Percentiles rank a stretch among this genome's conserved stretches.
Evolutionary conservation across 2,329 filamentous ascomycete genomes (phyloP).

Genomic region (Teratosphaeria pseudoeucalypti): DNA sequence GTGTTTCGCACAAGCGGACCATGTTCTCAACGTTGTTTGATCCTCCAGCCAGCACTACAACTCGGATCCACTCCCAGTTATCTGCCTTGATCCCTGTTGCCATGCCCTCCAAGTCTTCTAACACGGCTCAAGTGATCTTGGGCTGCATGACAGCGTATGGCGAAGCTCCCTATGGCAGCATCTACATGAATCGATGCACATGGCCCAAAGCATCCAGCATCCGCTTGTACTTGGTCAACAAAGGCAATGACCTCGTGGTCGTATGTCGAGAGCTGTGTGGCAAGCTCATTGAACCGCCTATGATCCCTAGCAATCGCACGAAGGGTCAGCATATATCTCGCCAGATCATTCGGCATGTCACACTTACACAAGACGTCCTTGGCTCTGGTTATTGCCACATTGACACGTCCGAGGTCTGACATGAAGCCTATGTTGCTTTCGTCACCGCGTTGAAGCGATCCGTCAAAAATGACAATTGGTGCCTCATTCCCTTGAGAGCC

Average conservation of each 20-base stretch:
- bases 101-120: neutral
- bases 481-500: constrained; percentile 9
- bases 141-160: neutral
- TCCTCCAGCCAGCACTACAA: neutral
- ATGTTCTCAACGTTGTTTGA: too few species aligned
- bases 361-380: constrained; percentile 12
- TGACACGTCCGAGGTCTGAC: constrained; percentile 7
- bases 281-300: constrained; percentile 1
- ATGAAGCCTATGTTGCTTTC: constrained; percentile 9
- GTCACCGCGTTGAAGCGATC: constrained; percentile 4
- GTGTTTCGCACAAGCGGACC: too few species aligned
- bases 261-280: neutral
- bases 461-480: constrained; percentile 11
- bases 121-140: neutral
- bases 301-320: neutral
- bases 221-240: constrained; percentile 2
- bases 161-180: neutral
- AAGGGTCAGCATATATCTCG: neutral
- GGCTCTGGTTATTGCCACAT: constrained; percentile 14
- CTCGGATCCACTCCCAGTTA: neutral
- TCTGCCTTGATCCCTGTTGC: neutral
- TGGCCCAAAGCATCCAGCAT: neutral
- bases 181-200: neutral
- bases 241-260: neutral
- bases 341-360: neutral